Evolutionary conservation across 1,139 yeast genomes (phyloP).

Genomic region (Candida glucosophila): DNA sequence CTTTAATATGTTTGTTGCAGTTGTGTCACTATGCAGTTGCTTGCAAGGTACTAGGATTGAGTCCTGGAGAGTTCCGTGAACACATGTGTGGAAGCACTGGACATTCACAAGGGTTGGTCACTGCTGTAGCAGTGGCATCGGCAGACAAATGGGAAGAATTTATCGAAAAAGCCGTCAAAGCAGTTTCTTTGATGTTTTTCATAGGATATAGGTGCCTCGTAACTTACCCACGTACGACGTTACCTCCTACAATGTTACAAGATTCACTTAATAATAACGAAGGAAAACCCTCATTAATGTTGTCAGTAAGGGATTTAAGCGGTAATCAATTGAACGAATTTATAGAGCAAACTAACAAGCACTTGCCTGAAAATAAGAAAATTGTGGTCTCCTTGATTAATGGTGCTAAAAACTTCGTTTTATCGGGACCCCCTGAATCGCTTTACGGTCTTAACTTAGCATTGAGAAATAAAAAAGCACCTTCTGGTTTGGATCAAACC

Average conservation of each 20-base stretch:
- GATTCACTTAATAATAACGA: constrained; percentile 92
- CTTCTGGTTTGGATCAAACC: constrained; percentile 89
- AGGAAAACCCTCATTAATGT: constrained; percentile 97
- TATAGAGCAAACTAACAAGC: constrained; percentile 83
- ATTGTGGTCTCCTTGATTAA: constrained; percentile 84
- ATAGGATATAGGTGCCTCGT: constrained; percentile 89
- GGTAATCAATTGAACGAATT: constrained; percentile 68
- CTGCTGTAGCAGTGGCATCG: constrained; percentile 86
- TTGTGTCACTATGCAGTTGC: constrained; percentile 88
- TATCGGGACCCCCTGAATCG: constrained; percentile 98
- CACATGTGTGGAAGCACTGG: constrained; percentile 84
- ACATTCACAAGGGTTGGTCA: constrained; percentile 95
- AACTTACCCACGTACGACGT: constrained; percentile 85
- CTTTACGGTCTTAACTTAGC: constrained; percentile 89
- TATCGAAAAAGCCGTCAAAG: constrained; percentile 61
- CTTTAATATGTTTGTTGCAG: constrained; percentile 91
- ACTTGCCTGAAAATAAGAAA: constrained; percentile 86
- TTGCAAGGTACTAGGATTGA: constrained; percentile 72
- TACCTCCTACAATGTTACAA: constrained; percentile 89
- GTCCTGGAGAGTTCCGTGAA: constrained; percentile 81
- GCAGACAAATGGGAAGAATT: constrained; percentile 83
- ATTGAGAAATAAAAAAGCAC: constrained; percentile 90
- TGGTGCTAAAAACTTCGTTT: constrained; percentile 93
- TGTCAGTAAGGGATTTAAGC: constrained; percentile 83
- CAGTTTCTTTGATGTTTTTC: constrained; percentile 79